A percentile compares a stretch with the other conserved stretches of the same genome.
Conservation (phyloP, 148 eudicot species). For the Camellia japonica region DNA sequence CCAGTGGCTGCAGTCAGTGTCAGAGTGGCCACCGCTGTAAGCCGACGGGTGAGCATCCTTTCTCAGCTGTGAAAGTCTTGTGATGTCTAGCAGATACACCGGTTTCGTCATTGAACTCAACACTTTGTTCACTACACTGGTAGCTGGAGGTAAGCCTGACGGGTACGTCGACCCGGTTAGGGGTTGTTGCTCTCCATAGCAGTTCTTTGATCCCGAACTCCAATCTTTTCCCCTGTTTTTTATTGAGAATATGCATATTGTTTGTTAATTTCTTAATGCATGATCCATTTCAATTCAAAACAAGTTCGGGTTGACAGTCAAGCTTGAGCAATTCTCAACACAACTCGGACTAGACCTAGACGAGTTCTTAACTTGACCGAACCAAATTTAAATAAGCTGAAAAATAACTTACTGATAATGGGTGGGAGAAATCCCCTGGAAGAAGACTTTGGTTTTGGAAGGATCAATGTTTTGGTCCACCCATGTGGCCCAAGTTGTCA, state of each 20-base stretch:
- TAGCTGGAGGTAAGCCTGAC: conserved; percentile 39
- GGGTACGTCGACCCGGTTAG: conserved; percentile 31
- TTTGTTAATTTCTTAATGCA: background rate
- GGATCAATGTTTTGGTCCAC: conserved; percentile 68
- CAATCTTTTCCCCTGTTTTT: conserved; percentile 61
- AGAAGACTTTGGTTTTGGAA: conserved; percentile 71
- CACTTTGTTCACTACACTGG: conserved; percentile 57
- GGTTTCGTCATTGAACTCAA: conserved; percentile 56
- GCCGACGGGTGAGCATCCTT: conserved; percentile 73
- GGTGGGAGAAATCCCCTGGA: conserved; percentile 92
- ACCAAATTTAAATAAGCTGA: background rate
- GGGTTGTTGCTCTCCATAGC: conserved; percentile 30
- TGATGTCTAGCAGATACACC: conserved; percentile 69
- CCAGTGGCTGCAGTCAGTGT: conserved; percentile 88
- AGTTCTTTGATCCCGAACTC: conserved; percentile 20
- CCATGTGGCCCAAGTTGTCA: conserved; percentile 92
- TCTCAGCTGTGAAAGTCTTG: conserved; percentile 59
- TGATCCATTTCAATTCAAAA: background rate
- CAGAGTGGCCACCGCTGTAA: conserved; percentile 45
- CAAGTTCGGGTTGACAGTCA: too few species aligned
- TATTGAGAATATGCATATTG: background rate
- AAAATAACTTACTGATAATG: conserved; percentile 67
- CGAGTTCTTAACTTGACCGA: too few species aligned
- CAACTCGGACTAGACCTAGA: too few species aligned
- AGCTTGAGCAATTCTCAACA: too few species aligned